Conservation (phyloP, 140 eudicot species). For the Ambrosia hybrid region DNA sequence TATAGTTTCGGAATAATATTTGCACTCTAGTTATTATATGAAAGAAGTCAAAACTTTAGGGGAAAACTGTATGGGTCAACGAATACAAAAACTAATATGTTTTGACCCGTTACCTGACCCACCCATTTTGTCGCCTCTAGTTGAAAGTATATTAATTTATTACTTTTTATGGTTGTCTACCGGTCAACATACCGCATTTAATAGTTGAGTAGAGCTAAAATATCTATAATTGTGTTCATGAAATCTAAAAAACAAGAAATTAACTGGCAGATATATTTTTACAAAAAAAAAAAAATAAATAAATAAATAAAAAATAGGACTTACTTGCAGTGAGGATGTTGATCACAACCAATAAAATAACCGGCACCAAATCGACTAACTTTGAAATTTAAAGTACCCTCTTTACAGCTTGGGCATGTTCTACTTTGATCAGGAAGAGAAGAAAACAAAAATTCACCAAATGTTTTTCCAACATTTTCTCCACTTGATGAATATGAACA, state of each 20-base stretch:
- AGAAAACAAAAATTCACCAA: conserved; percentile 67
- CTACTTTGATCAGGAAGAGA: conserved; percentile 76
- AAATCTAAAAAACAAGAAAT: not conserved
- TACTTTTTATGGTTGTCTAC: conserved; percentile 3
- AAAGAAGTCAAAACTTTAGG: not conserved
- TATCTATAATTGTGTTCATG: not conserved
- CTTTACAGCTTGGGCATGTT: conserved; percentile 80
- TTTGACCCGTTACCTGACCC: not conserved
- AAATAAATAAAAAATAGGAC: conserved; percentile 34
- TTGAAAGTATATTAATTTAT: not conserved
- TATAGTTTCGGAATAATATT: not conserved
- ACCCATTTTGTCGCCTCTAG: not conserved
- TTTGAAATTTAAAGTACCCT: conserved; percentile 78
- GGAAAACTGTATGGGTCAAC: no score
- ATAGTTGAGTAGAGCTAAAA: not conserved
- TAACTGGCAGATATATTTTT: not conserved
- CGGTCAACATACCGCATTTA: not conserved
- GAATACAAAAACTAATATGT: not conserved
- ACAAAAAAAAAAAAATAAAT: not conserved
- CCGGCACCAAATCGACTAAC: conserved; percentile 90
- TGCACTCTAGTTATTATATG: not conserved
- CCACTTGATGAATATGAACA: conserved; percentile 93
- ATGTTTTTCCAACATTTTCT: conserved; percentile 95
- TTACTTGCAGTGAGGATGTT: conserved; percentile 97
- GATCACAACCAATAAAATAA: conserved; percentile 91